Evolutionary conservation across 306 rosid species (phyloP), one percentile per base, ranked within the genome.

Genomic region (Cucurbita maxima): DNA sequence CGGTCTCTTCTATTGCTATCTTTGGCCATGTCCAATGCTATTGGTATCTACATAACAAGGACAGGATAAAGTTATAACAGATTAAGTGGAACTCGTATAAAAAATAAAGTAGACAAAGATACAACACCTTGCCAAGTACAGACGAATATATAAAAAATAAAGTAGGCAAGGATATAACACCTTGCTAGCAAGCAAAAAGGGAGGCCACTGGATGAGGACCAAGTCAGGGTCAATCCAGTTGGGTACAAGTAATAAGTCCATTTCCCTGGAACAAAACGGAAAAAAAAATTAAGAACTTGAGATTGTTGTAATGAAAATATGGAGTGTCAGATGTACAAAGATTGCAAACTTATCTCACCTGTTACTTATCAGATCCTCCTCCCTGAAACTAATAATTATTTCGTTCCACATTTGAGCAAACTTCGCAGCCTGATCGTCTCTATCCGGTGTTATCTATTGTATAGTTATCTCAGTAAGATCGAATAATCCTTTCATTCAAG

Each of bases 111-210:
- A 14, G 64, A 15, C 59, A 63, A 48, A 66, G 15, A 60, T 38
- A 41, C 71, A 72, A 61, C 71, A 94, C 99, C 99, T 85, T 94
- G 95, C 96, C 34, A 30, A 30, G 34, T 30, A 30, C 34, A 30
- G 34, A 30, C 34, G 34, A 30, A 30, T 30, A 30, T 62, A 22
- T 50, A 69, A 71, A 75, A 58, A 78, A 53, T 56, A 58, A 63
- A 73, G 79, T 77, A 14, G 64, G 18, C 59, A 63, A 48, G 61
- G 19, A 60, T 38, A 41, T 73, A 72, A 61, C 71, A 94, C 99
- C 99, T 85, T 94, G 95, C 97, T 94, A 72, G 97, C 96, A 87
- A 94, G 99, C 78, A 94, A 84, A 82, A 94, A 94, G 19, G 99
- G 99, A 86, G 99, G 99, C 99, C 99, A 94, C 70, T 83, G 99